Evolutionary conservation across 805 yeast species (phyloP).

Genomic region (Wickerhamiella kazuoi): DNA sequence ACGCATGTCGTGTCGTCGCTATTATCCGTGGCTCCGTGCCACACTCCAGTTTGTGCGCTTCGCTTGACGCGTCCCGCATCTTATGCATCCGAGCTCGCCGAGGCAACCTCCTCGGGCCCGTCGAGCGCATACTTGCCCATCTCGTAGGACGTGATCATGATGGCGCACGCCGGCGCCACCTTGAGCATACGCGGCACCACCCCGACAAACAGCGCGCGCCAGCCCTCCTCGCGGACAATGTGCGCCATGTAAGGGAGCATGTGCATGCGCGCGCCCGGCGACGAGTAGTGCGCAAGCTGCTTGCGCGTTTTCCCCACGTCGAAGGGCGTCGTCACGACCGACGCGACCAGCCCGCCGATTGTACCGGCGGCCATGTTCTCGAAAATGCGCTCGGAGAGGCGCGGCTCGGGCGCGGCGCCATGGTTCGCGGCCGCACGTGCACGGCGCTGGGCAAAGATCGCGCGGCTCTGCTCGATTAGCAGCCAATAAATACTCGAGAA

Average conservation of each 20-base stretch:
- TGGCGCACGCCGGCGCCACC: slow-evolving; percentile 95
- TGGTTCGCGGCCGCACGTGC: not conserved
- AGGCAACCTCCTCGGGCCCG: too few species aligned
- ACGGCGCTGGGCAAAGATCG: not conserved
- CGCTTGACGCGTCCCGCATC: too few species aligned
- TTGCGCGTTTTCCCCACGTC: slow-evolving; percentile 93
- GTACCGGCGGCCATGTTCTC: slow-evolving; percentile 60
- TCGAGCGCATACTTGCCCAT: slow-evolving; percentile 50
- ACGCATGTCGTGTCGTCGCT: too few species aligned
- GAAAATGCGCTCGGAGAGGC: slow-evolving; percentile 16
- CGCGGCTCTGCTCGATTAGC: slow-evolving; percentile 37
- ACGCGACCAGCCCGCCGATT: slow-evolving; percentile 68
- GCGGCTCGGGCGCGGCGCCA: slow-evolving; percentile 1
- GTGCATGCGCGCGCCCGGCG: slow-evolving; percentile 18
- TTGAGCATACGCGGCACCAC: slow-evolving; percentile 71
- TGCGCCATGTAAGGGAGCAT: slow-evolving; percentile 51
- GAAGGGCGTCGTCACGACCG: slow-evolving; percentile 78
- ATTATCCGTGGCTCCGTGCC: too few species aligned
- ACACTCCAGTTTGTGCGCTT: too few species aligned
- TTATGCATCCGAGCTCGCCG: too few species aligned
- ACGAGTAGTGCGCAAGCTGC: slow-evolving; percentile 38
- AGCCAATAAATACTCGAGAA: slow-evolving; percentile 94
- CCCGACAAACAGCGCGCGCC: slow-evolving; percentile 74
- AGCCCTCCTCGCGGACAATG: slow-evolving; percentile 58
- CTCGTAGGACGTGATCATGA: slow-evolving; percentile 93